A percentile compares a stretch with the other conserved stretches of the same genome.
phyloP scores from a whole-genome alignment of 2,329 filamentous ascomycete genomes.

The Elsinoe batatas region DNA sequence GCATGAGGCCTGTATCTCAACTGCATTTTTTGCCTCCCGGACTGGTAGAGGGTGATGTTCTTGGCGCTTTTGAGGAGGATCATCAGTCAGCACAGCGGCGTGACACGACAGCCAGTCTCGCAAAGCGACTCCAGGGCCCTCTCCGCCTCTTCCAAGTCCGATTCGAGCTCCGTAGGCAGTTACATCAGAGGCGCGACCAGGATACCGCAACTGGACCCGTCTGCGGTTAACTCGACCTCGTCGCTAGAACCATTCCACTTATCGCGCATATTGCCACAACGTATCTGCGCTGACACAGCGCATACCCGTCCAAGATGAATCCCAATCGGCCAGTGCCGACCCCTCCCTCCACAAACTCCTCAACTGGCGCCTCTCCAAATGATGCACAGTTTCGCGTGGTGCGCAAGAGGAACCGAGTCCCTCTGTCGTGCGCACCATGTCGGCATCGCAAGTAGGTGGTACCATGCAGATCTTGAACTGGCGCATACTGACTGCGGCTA shows the following conservation, averaged over 20 bases:
- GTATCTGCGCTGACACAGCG: not conserved
- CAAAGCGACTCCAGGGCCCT: too few species aligned
- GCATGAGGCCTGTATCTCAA: too few species aligned
- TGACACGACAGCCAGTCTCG: too few species aligned
- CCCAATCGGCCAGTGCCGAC: conserved; percentile 42
- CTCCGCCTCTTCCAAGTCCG: not conserved
- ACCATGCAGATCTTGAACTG: not conserved
- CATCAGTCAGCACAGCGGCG: not conserved
- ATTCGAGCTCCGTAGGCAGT: not conserved
- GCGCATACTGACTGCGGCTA: conserved; percentile 34
- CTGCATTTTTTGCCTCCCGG: too few species aligned
- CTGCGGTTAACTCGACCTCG: not conserved
- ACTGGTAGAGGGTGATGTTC: too few species aligned
- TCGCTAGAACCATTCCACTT: too few species aligned
- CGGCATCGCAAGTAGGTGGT: conserved; percentile 71
- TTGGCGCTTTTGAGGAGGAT: not conserved
- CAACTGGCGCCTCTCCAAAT: conserved; percentile 70
- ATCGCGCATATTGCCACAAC: not conserved
- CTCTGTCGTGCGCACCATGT: conserved; percentile 84
- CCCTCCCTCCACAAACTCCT: conserved; percentile 67
- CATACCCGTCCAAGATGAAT: conserved; percentile 1
- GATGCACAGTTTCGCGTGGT: conserved; percentile 72
- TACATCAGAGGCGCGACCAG: conserved; percentile 1
- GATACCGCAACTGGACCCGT: not conserved
- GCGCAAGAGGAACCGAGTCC: conserved; percentile 82